These are phyloP conservation scores for Lithohypha guttulata DNA, from an alignment of 2,329 filamentous ascomycete genomes.

Conservation along the genomic window DNA sequence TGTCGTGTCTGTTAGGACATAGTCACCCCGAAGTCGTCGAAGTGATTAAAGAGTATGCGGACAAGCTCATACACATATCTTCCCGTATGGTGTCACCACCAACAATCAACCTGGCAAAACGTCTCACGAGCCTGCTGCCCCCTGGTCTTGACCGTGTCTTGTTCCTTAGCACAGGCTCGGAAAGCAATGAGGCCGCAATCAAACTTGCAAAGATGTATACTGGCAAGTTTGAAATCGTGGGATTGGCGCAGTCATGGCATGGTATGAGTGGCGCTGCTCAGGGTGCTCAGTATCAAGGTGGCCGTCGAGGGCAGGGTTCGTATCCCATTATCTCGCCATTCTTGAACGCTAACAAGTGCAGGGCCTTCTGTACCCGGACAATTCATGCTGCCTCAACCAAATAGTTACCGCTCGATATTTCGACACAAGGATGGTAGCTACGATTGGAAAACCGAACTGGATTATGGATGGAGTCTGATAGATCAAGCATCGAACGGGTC, in stretches of 20 bases:
- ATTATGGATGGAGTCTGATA: conserved; percentile 51
- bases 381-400: conserved; percentile 47
- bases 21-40: conserved; percentile 48
- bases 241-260: conserved; percentile 49
- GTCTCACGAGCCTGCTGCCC: conserved; percentile 41
- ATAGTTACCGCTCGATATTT: conserved; percentile 53
- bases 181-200: conserved; percentile 53
- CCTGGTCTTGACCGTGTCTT: conserved; percentile 43
- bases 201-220: conserved; percentile 54
- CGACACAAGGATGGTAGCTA: conserved; percentile 48
- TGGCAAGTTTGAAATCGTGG: conserved; percentile 55
- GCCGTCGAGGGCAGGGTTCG: conserved; percentile 38
- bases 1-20: conserved; percentile 49
- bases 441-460: conserved; percentile 55
- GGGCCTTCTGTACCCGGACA: conserved; percentile 45
- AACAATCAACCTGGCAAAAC: conserved; percentile 44
- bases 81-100: conserved; percentile 49
- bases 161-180: conserved; percentile 48
- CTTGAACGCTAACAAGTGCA: no score
- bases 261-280: conserved; percentile 47
- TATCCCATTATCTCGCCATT: no score
- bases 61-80: conserved; percentile 47
- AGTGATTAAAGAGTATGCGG: conserved; percentile 40
- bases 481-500: conserved; percentile 51
- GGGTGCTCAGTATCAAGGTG: conserved; percentile 44